A percentile compares a stretch with the other conserved stretches of the same genome.
Evolutionary conservation across 495 filamentous ascomycete genomes (phyloP).

Genomic region (Oidiodendron maius): DNA sequence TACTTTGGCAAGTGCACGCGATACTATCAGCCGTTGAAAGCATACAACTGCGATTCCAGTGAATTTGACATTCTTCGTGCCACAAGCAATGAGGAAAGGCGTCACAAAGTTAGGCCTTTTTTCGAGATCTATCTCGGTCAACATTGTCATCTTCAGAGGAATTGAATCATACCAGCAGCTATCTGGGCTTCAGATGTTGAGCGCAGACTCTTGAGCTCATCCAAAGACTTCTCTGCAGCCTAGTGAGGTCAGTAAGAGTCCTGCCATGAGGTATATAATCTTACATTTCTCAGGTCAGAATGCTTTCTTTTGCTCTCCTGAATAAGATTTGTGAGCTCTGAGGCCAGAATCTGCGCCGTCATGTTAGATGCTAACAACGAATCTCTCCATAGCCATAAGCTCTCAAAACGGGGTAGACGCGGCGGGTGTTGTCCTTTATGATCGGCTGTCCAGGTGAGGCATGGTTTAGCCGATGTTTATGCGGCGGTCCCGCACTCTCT

Average conservation of each 20-base stretch:
- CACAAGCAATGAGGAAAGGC: constrained; percentile 89
- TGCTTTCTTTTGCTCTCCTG: constrained; percentile 95
- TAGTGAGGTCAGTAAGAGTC: constrained; percentile 30
- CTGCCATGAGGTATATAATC: constrained; percentile 16
- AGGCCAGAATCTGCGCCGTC: constrained; percentile 86
- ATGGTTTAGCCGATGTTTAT: constrained; percentile 13
- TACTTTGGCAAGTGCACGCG: constrained; percentile 64
- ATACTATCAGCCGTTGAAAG: constrained; percentile 80
- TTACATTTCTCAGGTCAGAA: constrained; percentile 76
- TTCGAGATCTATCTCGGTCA: constrained; percentile 60
- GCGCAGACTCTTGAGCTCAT: constrained; percentile 77
- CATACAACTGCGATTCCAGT: constrained; percentile 81
- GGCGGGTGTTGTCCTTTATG: background rate
- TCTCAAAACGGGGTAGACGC: background rate
- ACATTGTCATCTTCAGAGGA: background rate
- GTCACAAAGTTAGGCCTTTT: constrained; percentile 77
- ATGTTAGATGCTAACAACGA: constrained; percentile 48
- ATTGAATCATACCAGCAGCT: constrained; percentile 60
- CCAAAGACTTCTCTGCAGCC: constrained; percentile 92
- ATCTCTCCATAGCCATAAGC: constrained; percentile 18
- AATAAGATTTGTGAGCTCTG: constrained; percentile 86
- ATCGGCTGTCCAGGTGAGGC: constrained; percentile 1
- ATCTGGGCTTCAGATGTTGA: constrained; percentile 76
- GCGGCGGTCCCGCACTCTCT: constrained; percentile 1
- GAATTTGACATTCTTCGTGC: constrained; percentile 81